Percentiles rank a stretch among this genome's conserved stretches.
phyloP scores from a whole-genome alignment of 305 asterid species.

The Solanum hybrid region DNA sequence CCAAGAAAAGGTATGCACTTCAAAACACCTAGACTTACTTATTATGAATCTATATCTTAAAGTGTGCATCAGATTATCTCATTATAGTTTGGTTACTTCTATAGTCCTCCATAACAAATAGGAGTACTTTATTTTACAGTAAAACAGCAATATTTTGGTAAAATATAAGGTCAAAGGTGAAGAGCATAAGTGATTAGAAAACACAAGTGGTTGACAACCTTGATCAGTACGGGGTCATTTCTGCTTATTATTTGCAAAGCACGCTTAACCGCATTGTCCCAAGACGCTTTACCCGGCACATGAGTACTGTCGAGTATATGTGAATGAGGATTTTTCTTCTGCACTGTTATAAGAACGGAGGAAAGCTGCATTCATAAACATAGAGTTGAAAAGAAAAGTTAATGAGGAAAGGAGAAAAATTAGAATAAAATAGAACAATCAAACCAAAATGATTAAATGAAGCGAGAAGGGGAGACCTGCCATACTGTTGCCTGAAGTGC shows the following conservation, averaged over 20 bases:
- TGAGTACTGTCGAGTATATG: conserved; percentile 47
- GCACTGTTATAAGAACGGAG: conserved; percentile 28
- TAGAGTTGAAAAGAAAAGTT: background rate
- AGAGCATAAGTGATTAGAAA: background rate
- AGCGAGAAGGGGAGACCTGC: conserved; percentile 35
- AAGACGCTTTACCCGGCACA: conserved; percentile 54
- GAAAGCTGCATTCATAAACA: conserved; percentile 45
- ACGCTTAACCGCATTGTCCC: conserved; percentile 66
- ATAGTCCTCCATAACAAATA: background rate
- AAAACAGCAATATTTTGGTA: background rate
- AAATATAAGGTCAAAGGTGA: background rate
- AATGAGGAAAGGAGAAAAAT: background rate
- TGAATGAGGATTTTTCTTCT: conserved; percentile 25
- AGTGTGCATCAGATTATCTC: background rate
- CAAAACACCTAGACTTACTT: background rate
- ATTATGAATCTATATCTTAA: background rate
- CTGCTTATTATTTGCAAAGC: conserved; percentile 62
- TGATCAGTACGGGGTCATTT: conserved; percentile 46
- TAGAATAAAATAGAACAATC: background rate
- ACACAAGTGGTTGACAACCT: conserved; percentile 33
- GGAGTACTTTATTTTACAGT: background rate
- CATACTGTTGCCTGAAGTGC: conserved; percentile 59
- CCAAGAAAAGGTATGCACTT: conserved; percentile 2
- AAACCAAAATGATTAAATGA: background rate
- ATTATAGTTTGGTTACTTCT: background rate